Evolutionary conservation across 768 basidiomycete species (phyloP), one percentile per base, ranked within the genome.

Genomic region (Pisolithus tinctorius): DNA sequence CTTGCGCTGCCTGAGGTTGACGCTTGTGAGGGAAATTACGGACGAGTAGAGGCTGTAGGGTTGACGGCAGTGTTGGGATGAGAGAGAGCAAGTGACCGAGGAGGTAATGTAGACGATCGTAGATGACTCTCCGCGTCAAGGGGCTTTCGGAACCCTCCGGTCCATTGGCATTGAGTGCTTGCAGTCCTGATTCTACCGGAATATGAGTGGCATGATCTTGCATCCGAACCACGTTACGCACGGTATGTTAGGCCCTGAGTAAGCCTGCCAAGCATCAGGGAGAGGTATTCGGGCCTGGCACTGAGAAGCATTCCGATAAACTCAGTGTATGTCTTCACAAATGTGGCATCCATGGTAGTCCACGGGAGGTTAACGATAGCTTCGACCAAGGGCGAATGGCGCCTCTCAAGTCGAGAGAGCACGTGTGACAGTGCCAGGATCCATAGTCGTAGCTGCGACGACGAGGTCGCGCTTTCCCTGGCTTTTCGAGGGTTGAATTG

Each of bases 11-110:
- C 59, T 86, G 83, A 39, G 78, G 80, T 63, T 95, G 92, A 29
- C 94, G 81, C 65, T 98, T 97, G 65, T 96, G 91, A 7, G 96
- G 96, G 62, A 97, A 98, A 63, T 86, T 75, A 45, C 82, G 82
- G 49, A 86, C 75, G 16, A 99, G 80, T 23, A 94, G 77, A 1
- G 93, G 91, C 51, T 88, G 83, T 4, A 99, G 74, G 2, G 93
- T 86, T 2, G 88, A 84, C 0, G 93, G 85, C 1, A 97, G 74
- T 0, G 95, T 98, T 23, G 96, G 96, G 27, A 99, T 84, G 45
- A 98, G 81, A 3, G 85, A 80, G 26, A 97, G 73, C n/a, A 98
- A 74, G 61, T 93, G 87, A 10, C 78, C 77, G n/a, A 98, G 77
- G 42, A 98, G 83, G 55, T 78, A 74, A 60, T 98, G 96, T 26